Conservation (phyloP, 2,329 filamentous ascomycete species). For the Cryphonectria parasitica region DNA sequence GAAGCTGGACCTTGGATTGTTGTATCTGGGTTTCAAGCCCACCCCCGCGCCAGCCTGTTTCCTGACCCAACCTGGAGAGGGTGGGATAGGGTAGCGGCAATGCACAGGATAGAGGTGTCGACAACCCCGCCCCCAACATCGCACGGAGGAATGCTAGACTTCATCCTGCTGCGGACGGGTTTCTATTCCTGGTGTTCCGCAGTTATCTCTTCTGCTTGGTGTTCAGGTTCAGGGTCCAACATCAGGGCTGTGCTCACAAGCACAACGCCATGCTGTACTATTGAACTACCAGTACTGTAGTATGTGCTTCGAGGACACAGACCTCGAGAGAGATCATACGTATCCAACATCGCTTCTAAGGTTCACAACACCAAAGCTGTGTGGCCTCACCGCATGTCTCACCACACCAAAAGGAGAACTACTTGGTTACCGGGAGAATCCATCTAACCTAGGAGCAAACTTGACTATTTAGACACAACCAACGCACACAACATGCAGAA, state of each 20-base stretch:
- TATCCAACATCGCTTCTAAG: neutral
- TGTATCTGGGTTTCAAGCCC: slow-evolving; percentile 10
- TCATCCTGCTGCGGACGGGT: slow-evolving; percentile 4
- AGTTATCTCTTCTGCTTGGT: neutral
- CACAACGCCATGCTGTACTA: neutral
- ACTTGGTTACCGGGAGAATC: neutral
- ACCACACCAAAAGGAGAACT: neutral
- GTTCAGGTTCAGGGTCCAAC: slow-evolving; percentile 2
- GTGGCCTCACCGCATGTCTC: neutral
- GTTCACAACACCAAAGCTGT: neutral
- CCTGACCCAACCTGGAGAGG: neutral
- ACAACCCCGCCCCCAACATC: neutral
- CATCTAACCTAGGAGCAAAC: neutral
- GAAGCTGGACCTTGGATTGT: slow-evolving; percentile 11
- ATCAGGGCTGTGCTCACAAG: neutral
- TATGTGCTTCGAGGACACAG: neutral
- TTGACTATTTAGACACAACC: neutral
- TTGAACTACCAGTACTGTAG: neutral
- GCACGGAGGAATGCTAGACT: neutral
- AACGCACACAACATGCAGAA: neutral
- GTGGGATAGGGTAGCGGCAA: neutral
- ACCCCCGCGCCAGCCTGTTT: slow-evolving; percentile 1
- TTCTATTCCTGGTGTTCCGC: slow-evolving; percentile 12
- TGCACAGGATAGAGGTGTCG: neutral
- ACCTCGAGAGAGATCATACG: neutral